A percentile compares a stretch with the other conserved stretches of the same genome.
These are phyloP conservation scores for Xylogone sp. DNA, from an alignment of 2,329 filamentous ascomycete genomes.

Conservation along the genomic window DNA sequence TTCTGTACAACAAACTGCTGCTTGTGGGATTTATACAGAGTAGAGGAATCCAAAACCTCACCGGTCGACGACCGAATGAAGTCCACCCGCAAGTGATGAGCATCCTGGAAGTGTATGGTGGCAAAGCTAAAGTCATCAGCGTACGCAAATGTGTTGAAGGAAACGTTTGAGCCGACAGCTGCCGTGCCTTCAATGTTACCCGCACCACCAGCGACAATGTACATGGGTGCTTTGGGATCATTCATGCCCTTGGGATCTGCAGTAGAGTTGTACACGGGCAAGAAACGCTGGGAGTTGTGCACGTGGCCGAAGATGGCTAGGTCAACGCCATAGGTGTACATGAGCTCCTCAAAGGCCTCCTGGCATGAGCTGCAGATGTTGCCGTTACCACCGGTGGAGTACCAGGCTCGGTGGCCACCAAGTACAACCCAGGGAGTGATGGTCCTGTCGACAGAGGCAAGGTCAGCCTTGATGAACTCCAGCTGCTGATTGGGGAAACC, in stretches of 20 bases:
- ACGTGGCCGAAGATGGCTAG: conserved; percentile 41
- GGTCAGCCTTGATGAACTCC: conserved; percentile 35
- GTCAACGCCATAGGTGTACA: conserved; percentile 39
- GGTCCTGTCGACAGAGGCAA: conserved; percentile 12
- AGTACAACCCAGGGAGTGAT: conserved; percentile 16
- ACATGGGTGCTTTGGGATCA: conserved; percentile 24
- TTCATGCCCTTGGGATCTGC: conserved; percentile 11
- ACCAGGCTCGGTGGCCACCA: conserved; percentile 14
- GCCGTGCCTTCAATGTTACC: conserved; percentile 29
- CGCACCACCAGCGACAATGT: conserved; percentile 25
- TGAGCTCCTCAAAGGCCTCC: conserved; percentile 34
- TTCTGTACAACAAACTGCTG: no score
- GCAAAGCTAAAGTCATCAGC: no score
- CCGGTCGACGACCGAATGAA: no score
- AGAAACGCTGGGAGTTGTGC: conserved; percentile 38
- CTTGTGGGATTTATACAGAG: no score
- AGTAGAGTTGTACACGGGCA: conserved; percentile 1
- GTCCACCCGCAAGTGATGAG: no score
- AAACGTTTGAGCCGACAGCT: no score
- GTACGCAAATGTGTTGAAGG: no score
- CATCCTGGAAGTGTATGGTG: no score
- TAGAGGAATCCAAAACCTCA: no score
- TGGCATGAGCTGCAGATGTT: conserved; percentile 34
- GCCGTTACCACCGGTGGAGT: conserved; percentile 3
- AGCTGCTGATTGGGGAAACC: conserved; percentile 36